Evolutionary conservation across 768 basidiomycete species (phyloP).

Genomic region (Infundibulicybe gibba): DNA sequence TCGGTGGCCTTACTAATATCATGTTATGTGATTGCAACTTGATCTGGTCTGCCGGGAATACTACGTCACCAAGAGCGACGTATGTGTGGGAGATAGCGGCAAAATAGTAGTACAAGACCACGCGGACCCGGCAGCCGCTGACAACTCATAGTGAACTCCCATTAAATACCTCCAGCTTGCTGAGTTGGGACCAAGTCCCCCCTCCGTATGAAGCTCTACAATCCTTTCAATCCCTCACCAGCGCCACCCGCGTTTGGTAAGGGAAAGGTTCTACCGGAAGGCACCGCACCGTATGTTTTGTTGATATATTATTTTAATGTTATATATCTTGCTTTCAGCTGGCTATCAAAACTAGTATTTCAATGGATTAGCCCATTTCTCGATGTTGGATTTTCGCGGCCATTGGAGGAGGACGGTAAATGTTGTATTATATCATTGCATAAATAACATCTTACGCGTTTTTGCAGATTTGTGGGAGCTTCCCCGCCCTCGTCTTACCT

Average conservation of each 20-base stretch:
- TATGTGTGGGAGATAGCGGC: no score
- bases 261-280: constrained; percentile 14
- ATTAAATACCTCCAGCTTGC: no score
- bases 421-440: background rate
- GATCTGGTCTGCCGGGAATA: no score
- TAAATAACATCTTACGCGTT: background rate
- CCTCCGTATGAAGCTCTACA: constrained; percentile 4
- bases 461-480: constrained; percentile 43
- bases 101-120: no score
- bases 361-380: constrained; percentile 46
- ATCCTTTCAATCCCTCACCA: constrained; percentile 12
- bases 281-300: constrained; percentile 10
- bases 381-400: constrained; percentile 44
- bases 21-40: no score
- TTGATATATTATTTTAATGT: background rate
- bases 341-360: constrained; percentile 36
- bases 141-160: no score
- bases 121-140: no score
- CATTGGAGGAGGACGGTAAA: constrained; percentile 45
- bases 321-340: constrained; percentile 11
- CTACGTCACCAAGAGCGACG: no score
- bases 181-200: no score
- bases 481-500: constrained; percentile 27
- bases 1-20: no score
- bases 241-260: constrained; percentile 15